Conservation (phyloP, 768 basidiomycete genomes). For the Pisolithus sp. region DNA sequence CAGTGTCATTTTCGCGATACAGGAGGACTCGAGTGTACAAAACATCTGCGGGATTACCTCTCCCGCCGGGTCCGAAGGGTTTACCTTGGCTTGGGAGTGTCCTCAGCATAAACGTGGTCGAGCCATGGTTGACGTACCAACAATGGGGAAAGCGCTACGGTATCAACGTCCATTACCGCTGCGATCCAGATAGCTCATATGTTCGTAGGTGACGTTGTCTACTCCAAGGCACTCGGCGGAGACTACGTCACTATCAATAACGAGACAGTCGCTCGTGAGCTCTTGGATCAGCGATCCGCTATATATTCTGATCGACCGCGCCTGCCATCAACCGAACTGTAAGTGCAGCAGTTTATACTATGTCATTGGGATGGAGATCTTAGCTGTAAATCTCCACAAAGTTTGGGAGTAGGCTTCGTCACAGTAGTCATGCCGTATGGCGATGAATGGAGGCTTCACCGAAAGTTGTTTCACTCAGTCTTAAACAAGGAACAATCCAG, state of each 20-base stretch:
- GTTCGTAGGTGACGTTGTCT: conserved; percentile 18
- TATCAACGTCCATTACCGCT: too few relatives aligned
- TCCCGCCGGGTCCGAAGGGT: conserved; percentile 48
- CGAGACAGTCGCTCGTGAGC: conserved; percentile 15
- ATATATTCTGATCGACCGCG: conserved; percentile 23
- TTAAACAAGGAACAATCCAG: conserved; percentile 12
- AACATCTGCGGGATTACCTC: too few relatives aligned
- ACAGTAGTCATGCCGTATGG: conserved; percentile 24
- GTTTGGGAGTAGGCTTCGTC: too few relatives aligned
- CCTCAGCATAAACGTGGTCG: conserved; percentile 11
- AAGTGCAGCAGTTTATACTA: too few relatives aligned
- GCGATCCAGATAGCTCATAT: neutral
- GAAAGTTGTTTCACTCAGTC: conserved; percentile 17
- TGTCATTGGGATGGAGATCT: neutral
- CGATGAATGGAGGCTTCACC: conserved; percentile 23
- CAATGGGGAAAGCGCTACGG: conserved; percentile 30
- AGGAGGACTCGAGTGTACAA: too few relatives aligned
- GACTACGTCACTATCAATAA: conserved; percentile 24
- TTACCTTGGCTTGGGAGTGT: conserved; percentile 28
- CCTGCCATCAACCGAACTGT: conserved; percentile 14
- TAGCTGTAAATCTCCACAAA: too few relatives aligned
- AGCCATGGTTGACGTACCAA: conserved; percentile 29
- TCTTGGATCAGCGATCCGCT: conserved; percentile 21
- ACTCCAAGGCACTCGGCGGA: conserved; percentile 18
- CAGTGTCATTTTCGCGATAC: too few relatives aligned